Evolutionary conservation across 2,329 filamentous ascomycete genomes (phyloP).

Genomic region (Neocucurbitaria cava): DNA sequence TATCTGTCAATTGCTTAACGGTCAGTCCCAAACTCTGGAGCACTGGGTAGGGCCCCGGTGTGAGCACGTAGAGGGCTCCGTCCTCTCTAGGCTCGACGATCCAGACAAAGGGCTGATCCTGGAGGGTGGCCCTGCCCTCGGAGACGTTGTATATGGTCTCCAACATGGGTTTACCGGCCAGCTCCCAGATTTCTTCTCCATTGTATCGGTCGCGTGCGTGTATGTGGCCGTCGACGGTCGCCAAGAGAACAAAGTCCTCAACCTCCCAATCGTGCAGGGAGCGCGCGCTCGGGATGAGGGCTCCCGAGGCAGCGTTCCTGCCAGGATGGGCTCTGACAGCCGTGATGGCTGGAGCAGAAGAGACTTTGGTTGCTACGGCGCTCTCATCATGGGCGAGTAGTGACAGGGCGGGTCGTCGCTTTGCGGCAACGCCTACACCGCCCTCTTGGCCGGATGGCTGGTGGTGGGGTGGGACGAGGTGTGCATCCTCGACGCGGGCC

Average conservation of each 20-base stretch:
- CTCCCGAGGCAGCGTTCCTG: slow-evolving; percentile 55
- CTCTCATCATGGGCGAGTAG: slow-evolving; percentile 71
- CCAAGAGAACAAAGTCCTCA: slow-evolving; percentile 99
- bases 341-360: slow-evolving; percentile 80
- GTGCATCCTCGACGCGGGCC: slow-evolving; percentile 28
- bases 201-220: slow-evolving; percentile 89
- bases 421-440: slow-evolving; percentile 23
- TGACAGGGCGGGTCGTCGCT: slow-evolving; percentile 35
- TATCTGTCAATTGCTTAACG: slow-evolving; percentile 87
- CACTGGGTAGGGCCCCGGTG: slow-evolving; percentile 67
- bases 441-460: slow-evolving; percentile 13
- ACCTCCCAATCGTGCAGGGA: slow-evolving; percentile 99
- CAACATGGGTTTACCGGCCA: slow-evolving; percentile 87
- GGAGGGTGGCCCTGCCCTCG: slow-evolving; percentile 34
- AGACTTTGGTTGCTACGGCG: slow-evolving; percentile 86
- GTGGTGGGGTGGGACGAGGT: slow-evolving; percentile 22
- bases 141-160: slow-evolving; percentile 80
- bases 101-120: slow-evolving; percentile 89
- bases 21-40: slow-evolving; percentile 73
- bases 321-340: slow-evolving; percentile 94
- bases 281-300: slow-evolving; percentile 77
- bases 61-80: slow-evolving; percentile 86
- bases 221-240: slow-evolving; percentile 98
- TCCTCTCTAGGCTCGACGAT: slow-evolving; percentile 91
- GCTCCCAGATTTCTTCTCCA: slow-evolving; percentile 83